Evolutionary conservation across 1,139 yeast species (phyloP), one percentile per base, ranked within the genome.

Genomic region (Candida tropicalis): DNA sequence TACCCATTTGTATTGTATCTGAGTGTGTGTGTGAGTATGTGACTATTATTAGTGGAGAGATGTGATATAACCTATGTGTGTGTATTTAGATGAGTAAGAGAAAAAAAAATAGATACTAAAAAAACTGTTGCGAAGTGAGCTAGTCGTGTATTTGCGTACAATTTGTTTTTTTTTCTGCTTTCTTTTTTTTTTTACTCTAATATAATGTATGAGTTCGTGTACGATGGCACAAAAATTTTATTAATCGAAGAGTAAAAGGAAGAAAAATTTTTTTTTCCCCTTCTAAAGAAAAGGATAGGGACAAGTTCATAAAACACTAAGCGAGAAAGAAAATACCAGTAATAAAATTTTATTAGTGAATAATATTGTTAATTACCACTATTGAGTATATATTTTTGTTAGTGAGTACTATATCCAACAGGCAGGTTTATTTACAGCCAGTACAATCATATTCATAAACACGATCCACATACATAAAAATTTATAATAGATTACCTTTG

Each of bases 1-100:
- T 41, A 55, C 51, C 55, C 35, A 38, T 38, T 9, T 7, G 28
- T 3, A 7, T 12, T 13, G 25, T 20, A 33, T 33, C n/a, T n/a
- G n/a, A n/a, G n/a, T n/a, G n/a, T n/a, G n/a, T n/a, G n/a, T n/a
- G n/a, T n/a, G n/a, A n/a, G n/a, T n/a, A n/a, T n/a, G n/a, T n/a
- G n/a, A n/a, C n/a, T n/a, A n/a, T n/a, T n/a, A n/a, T n/a, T n/a
- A n/a, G 26, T 38, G 34, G 10, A n/a, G 13, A 10, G 31, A 36
- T 25, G 11, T 29, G 31, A 16, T 11, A 13, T 5, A 12, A 31
- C 23, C 5, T 13, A 10, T n/a, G 6, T 7, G 27, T 2, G 15
- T 7, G 12, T 23, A 9, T 34, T 31, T 31, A 33, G 36, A 33
- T 33, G 27, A 33, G 36, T 33, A 33, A 15, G 15, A 31, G 24